Percentiles rank a stretch among this genome's conserved stretches.
Conservation (phyloP, 2,329 filamentous ascomycete genomes). For the Colletotrichum gigasporum region DNA sequence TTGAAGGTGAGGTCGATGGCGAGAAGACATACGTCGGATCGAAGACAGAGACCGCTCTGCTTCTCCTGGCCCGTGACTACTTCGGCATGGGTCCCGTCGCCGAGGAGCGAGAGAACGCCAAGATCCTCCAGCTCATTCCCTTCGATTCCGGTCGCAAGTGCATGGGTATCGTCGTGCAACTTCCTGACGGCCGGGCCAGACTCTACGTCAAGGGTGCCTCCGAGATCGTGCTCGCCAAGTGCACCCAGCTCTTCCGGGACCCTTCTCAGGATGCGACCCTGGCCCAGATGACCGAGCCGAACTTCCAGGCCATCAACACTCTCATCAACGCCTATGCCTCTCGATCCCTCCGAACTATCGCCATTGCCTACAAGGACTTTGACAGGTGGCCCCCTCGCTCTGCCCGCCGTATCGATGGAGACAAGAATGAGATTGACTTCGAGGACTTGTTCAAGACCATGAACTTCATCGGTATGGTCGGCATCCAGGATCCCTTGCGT, state of each 20-base stretch:
- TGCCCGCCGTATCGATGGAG: slow-evolving; percentile 61
- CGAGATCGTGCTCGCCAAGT: slow-evolving; percentile 69
- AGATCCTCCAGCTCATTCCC: slow-evolving; percentile 73
- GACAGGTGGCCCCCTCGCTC: slow-evolving; percentile 82
- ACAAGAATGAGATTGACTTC: slow-evolving; percentile 70
- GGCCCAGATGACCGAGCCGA: slow-evolving; percentile 59
- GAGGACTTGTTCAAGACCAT: slow-evolving; percentile 74
- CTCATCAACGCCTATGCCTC: slow-evolving; percentile 83
- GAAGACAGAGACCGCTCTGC: slow-evolving; percentile 79
- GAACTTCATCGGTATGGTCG: slow-evolving; percentile 75
- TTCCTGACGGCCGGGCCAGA: slow-evolving; percentile 60
- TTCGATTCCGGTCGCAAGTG: slow-evolving; percentile 82
- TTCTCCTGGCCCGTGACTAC: slow-evolving; percentile 74
- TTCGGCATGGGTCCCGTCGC: slow-evolving; percentile 73
- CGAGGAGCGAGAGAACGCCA: slow-evolving; percentile 69
- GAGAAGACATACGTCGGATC: slow-evolving; percentile 75
- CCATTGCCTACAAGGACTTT: slow-evolving; percentile 85
- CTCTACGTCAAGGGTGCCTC: slow-evolving; percentile 73
- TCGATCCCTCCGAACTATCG: slow-evolving; percentile 85
- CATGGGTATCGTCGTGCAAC: slow-evolving; percentile 68
- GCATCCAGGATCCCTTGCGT: slow-evolving; percentile 84
- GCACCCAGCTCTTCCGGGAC: slow-evolving; percentile 60
- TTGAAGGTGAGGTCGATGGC: slow-evolving; percentile 78
- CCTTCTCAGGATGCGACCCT: slow-evolving; percentile 55
- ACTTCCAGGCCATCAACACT: slow-evolving; percentile 65